Percentiles rank a stretch among this genome's conserved stretches.
Conservation (phyloP, 2,329 filamentous ascomycete genomes). For the Anisogramma anomala region DNA sequence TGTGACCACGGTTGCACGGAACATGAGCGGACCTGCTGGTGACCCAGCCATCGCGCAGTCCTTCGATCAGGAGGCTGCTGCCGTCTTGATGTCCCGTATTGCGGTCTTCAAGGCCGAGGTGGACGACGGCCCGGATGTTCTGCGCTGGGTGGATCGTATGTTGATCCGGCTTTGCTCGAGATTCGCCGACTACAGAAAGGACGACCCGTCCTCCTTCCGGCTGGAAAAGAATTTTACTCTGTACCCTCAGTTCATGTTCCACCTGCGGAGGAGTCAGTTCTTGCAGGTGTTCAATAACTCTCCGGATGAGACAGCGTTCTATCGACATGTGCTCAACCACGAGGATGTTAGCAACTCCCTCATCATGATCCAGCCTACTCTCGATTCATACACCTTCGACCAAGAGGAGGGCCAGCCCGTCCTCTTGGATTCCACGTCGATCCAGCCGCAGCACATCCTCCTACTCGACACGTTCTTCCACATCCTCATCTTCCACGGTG, state of each 20-base stretch:
- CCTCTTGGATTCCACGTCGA: conserved; percentile 90
- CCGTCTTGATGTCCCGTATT: conserved; percentile 97
- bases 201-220: conserved; percentile 93
- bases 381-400: conserved; percentile 95
- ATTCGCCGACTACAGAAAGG: conserved; percentile 96
- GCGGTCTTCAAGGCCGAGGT: conserved; percentile 98
- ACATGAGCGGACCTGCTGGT: conserved; percentile 83
- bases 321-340: conserved; percentile 90
- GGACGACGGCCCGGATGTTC: conserved; percentile 94
- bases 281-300: conserved; percentile 99
- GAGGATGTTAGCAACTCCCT: conserved; percentile 95
- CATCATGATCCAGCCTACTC: conserved; percentile 96
- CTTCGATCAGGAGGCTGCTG: conserved; percentile 95
- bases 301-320: conserved; percentile 97
- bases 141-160: conserved; percentile 98
- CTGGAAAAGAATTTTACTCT: conserved; percentile 98
- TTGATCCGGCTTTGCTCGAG: conserved; percentile 90
- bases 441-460: conserved; percentile 85
- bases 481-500: conserved; percentile 97
- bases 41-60: conserved; percentile 93
- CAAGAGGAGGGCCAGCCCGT: conserved; percentile 88
- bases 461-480: conserved; percentile 98
- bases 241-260: conserved; percentile 99
- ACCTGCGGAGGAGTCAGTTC: conserved; percentile 92
- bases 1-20: conserved; percentile 86